Evolutionary conservation across 2,329 filamentous ascomycete species (phyloP).

Genomic region (Lachnellula occidentalis): DNA sequence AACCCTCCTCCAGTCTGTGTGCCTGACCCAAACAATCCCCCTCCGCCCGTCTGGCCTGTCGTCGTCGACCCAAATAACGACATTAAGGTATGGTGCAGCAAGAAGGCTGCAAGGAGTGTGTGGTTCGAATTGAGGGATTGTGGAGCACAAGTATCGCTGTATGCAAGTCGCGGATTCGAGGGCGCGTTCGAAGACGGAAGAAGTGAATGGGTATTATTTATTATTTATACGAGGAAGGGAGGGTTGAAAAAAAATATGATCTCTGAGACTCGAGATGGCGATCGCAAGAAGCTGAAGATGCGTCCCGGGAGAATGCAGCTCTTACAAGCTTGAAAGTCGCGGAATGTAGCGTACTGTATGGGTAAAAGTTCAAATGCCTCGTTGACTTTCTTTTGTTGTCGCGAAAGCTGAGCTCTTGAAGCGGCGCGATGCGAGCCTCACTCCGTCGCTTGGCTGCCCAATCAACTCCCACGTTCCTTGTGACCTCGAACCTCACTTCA

Average conservation of each 20-base stretch:
- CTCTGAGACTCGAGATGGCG: not conserved
- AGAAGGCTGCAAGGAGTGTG: not conserved
- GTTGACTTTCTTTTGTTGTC: conserved; percentile 5
- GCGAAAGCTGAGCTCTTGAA: conserved; percentile 5
- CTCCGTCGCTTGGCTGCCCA: conserved; percentile 19
- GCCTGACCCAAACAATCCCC: conserved; percentile 14
- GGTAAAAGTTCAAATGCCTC: not conserved
- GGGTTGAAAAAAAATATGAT: not conserved
- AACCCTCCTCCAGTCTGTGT: conserved; percentile 21
- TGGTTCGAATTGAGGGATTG: not conserved
- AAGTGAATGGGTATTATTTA: too few species aligned
- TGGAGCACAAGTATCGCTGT: not conserved
- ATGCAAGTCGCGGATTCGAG: not conserved
- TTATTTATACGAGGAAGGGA: not conserved
- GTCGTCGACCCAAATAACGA: conserved; percentile 21
- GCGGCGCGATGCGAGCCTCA: not conserved
- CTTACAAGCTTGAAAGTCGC: not conserved
- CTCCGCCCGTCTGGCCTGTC: not conserved
- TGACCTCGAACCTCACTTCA: conserved; percentile 21
- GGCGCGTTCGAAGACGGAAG: not conserved
- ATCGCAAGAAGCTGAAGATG: not conserved
- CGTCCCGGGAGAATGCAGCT: not conserved
- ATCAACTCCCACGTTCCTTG: conserved; percentile 20
- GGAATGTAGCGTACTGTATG: not conserved
- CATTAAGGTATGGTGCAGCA: not conserved